Base-by-base conservation (phyloP, 1,284 basidiomycete genomes). In the Melanopsichium pennsylvanicum region DNA sequence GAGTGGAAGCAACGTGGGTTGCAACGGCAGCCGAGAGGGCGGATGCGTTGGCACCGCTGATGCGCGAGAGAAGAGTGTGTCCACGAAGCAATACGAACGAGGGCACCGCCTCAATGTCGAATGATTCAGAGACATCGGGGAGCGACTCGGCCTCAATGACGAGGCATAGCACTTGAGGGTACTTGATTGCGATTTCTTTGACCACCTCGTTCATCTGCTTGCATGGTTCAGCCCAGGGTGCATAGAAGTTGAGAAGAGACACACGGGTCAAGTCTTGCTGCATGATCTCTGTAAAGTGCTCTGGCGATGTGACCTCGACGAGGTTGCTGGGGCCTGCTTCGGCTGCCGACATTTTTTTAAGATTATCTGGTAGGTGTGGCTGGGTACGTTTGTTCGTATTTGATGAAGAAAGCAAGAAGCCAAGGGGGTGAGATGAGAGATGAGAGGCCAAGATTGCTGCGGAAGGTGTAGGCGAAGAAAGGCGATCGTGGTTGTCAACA, bases 111-210 rank as follows among this genome's bases (percentile, higher is more conserved):
- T 94, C 88, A 54, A 98, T 87, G 25, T 93, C 89, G 75, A 98
- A 98, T 6, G 91, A 92, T 79, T 97, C 94, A 5, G 93, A 86
- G 44, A 98, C 94, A 50, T 97, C 95, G 12, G 87, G 82, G 74
- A 92, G 88, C 15, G 85, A 83, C 82, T 98, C 94, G 1, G 94
- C 95, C 80, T 97, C 92, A 32, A 97, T 90, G 89, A 88, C 86
- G n/a, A 95, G 83, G 59, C 91, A 89, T 19, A 94, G 84, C 2
- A 90, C 80, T 9, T 85, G 76, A 0, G 88, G 85, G 75, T 92
- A 87, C 79, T 89, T 89, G 67, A 85, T 85, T 1, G 92, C 87
- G 27, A 93, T 84, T 48, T 78, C 71, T 7, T 43, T 36, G 9
- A 81, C 66, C n/a, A 77, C 76, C 22, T 69, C 58, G 61, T 78